Evolutionary conservation across 2,329 filamentous ascomycete genomes (phyloP), one percentile per base, ranked within the genome.

Genomic region (Epichloe scottii): DNA sequence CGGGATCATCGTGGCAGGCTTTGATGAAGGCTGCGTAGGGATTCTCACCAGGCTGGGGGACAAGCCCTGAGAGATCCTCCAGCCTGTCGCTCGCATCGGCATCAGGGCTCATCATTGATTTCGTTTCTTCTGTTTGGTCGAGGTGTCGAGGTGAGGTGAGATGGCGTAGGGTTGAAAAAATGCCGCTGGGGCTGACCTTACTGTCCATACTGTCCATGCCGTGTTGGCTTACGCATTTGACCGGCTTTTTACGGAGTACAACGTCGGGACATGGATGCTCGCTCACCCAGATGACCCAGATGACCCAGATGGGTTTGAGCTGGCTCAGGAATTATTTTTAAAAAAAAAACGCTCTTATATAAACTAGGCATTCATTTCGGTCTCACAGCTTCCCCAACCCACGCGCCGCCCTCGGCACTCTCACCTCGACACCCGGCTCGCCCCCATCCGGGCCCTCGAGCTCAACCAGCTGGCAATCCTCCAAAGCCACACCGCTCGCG

Each of bases 381-480:
- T 17, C 43, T 48, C 34, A 59, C 33, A 54, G 23, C 53, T 53
- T 58, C 46, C 54, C 55, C 45, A 48, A 44, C 33, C 43, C 53
- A 38, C 52, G 53, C 41, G 4, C 10, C 41, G 4, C 10, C 33
- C 53, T 51, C 2, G 62, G 62, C 37, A 66, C 57, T 64, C 56
- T 50, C 63, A 72, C 62, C 62, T 63, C 61, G 14, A 66, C 65
- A 51, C 65, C 65, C 68, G 73, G 67, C 14, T 67, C 68, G 69
- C 69, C 64, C 5, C 64, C 51, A 2, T 56, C 58, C 19, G 58
- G 55, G 2, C 59, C 56, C 50, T 62, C 62, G 17, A 74, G 63
- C 4, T 65, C 70, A 17, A 87, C 81, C 68, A 95, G 83, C 71
- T 98, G 89, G 61, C 89, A 95, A 68, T 98, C 93, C 69, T 97